These are phyloP conservation scores for Magnolia changhungtana DNA, from an alignment of 164 flowering plant species.

Conservation along the genomic window DNA sequence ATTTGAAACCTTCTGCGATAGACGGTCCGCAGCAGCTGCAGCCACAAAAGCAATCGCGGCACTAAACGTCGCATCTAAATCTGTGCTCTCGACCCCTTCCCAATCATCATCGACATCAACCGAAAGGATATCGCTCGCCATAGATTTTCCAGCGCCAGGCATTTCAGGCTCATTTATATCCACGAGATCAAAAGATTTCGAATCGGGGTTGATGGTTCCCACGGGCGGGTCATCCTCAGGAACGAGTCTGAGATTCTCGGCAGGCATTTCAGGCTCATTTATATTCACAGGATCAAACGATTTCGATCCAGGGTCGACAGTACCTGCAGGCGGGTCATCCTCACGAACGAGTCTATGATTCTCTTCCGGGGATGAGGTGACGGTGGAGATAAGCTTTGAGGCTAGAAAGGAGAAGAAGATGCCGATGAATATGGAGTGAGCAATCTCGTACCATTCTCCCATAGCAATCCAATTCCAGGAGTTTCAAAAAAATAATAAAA, in stretches of 20 bases:
- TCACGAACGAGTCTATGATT: slow-evolving; percentile 36
- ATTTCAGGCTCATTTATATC: background rate
- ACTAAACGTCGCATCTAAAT: slow-evolving; percentile 83
- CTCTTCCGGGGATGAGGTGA: slow-evolving; percentile 60
- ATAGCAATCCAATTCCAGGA: slow-evolving; percentile 8
- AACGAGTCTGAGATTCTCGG: background rate
- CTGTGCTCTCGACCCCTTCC: slow-evolving; percentile 98
- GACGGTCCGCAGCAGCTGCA: slow-evolving; percentile 72
- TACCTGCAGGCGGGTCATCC: slow-evolving; percentile 26
- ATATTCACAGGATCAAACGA: background rate
- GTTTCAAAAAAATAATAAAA: background rate
- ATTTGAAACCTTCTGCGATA: slow-evolving; percentile 55
- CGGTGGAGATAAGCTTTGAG: slow-evolving; percentile 78
- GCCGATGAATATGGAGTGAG: slow-evolving; percentile 66
- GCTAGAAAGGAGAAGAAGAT: slow-evolving; percentile 76
- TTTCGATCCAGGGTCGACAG: slow-evolving; percentile 1
- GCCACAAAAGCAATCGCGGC: slow-evolving; percentile 97
- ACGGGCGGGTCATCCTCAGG: too few species aligned
- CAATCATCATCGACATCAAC: slow-evolving; percentile 50
- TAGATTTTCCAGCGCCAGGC: background rate
- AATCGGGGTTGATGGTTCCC: slow-evolving; percentile 1
- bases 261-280: background rate
- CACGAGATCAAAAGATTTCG: background rate
- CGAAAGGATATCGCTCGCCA: slow-evolving; percentile 25
- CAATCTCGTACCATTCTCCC: slow-evolving; percentile 70